Evolutionary conservation across 345 rosid genomes (phyloP).

Genomic region (Ricinus communis): DNA sequence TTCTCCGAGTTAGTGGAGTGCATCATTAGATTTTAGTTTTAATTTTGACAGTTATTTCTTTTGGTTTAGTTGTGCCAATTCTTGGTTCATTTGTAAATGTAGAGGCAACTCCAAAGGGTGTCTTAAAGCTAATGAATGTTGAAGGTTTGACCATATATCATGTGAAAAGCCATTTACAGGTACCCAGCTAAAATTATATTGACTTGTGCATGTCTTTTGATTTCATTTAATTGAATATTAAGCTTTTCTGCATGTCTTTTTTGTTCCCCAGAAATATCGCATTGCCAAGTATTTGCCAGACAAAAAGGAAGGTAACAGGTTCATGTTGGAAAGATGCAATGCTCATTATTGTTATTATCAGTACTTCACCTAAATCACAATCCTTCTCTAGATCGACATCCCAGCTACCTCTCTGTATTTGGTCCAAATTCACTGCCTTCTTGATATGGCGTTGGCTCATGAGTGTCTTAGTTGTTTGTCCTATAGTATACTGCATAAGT

Average conservation of each 20-base stretch:
- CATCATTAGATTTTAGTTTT: background rate
- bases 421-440: background rate
- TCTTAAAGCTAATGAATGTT: slow-evolving; percentile 83
- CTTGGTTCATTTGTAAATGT: slow-evolving; percentile 31
- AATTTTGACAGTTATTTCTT: background rate
- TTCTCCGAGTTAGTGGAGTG: background rate
- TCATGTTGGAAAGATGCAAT: slow-evolving; percentile 1
- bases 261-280: slow-evolving; percentile 75
- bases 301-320: slow-evolving; percentile 72
- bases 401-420: background rate
- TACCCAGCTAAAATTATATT: slow-evolving; percentile 24
- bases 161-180: slow-evolving; percentile 97
- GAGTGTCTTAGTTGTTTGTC: background rate
- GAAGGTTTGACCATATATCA: slow-evolving; percentile 91
- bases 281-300: slow-evolving; percentile 89
- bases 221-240: background rate
- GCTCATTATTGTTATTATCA: background rate
- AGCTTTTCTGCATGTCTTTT: background rate
- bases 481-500: background rate
- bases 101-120: slow-evolving; percentile 96
- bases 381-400: background rate
- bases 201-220: background rate
- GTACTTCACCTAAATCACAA: background rate
- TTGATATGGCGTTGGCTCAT: background rate
- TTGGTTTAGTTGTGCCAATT: background rate